Evolutionary conservation across 2,329 filamentous ascomycete species (phyloP).

Genomic region (Aureobasidium lini): DNA sequence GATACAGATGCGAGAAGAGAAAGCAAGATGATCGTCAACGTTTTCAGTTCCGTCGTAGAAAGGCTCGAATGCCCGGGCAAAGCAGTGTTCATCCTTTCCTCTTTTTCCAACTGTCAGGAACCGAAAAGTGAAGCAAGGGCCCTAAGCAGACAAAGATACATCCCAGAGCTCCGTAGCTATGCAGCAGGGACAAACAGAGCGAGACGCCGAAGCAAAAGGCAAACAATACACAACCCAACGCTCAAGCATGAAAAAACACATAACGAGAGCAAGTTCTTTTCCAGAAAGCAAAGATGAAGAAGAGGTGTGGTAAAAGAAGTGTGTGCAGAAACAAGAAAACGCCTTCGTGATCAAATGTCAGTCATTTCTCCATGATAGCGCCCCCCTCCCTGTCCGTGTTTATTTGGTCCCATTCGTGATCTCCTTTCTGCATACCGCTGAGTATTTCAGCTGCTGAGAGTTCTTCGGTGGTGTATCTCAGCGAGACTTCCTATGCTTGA

Average conservation of each 20-base stretch:
- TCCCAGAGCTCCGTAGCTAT: conserved; percentile 2
- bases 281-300: background rate
- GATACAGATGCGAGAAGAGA: background rate
- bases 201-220: background rate
- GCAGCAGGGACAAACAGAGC: background rate
- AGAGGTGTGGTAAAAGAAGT: background rate
- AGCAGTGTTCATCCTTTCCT: background rate
- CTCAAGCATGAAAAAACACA: background rate
- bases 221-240: background rate
- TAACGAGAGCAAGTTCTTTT: background rate
- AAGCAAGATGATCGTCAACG: background rate
- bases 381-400: background rate
- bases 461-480: background rate
- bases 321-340: conserved; percentile 8
- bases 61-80: background rate
- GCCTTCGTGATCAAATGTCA: conserved; percentile 9
- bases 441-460: background rate
- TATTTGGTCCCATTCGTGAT: background rate
- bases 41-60: background rate
- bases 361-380: conserved; percentile 10
- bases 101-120: conserved; percentile 1
- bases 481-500: conserved; percentile 4
- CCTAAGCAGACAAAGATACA: background rate
- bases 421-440: background rate
- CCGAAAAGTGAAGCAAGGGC: background rate